phyloP scores from a whole-genome alignment of 441 rosid species.

The Gossypium trilobum region DNA sequence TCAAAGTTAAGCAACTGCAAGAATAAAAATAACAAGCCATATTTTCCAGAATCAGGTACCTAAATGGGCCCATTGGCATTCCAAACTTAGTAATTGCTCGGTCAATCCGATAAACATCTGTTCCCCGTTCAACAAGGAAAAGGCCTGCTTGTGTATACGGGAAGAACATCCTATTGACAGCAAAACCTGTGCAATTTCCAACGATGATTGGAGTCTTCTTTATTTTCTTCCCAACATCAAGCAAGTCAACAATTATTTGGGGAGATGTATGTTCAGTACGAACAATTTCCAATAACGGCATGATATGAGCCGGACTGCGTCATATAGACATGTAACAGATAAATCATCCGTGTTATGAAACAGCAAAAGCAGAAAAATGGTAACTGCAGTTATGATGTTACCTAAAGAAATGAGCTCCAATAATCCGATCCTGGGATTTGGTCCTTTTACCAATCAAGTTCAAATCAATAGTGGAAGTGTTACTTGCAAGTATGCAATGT shows the following conservation, averaged over 20 bases:
- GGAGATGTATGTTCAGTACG: constrained; percentile 82
- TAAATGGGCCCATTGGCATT: constrained; percentile 99
- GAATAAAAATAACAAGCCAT: background rate
- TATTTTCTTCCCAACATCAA: constrained; percentile 84
- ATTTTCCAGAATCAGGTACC: constrained; percentile 28
- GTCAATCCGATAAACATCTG: constrained; percentile 73
- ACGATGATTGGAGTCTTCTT: constrained; percentile 92
- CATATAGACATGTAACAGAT: constrained; percentile 15
- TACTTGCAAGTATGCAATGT: constrained; percentile 80
- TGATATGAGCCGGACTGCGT: constrained; percentile 92
- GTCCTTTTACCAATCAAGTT: constrained; percentile 72
- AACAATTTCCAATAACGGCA: constrained; percentile 92
- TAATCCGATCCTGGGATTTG: constrained; percentile 64
- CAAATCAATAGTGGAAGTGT: constrained; percentile 92
- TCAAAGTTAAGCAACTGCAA: constrained; percentile 7
- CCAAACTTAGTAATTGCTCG: constrained; percentile 77
- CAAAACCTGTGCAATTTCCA: constrained; percentile 97
- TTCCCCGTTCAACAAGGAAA: constrained; percentile 72
- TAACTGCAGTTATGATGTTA: constrained; percentile 20
- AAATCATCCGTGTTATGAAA: constrained; percentile 10
- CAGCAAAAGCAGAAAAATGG: background rate
- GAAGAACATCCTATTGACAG: constrained; percentile 94
- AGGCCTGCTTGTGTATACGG: constrained; percentile 84
- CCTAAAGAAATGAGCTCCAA: constrained; percentile 99
- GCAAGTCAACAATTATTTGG: constrained; percentile 78